Percentiles rank a stretch among this genome's conserved stretches.
These are phyloP conservation scores for Magnaporthiopsis incrustans DNA, from an alignment of 2,329 filamentous ascomycete genomes.

Conservation along the genomic window DNA sequence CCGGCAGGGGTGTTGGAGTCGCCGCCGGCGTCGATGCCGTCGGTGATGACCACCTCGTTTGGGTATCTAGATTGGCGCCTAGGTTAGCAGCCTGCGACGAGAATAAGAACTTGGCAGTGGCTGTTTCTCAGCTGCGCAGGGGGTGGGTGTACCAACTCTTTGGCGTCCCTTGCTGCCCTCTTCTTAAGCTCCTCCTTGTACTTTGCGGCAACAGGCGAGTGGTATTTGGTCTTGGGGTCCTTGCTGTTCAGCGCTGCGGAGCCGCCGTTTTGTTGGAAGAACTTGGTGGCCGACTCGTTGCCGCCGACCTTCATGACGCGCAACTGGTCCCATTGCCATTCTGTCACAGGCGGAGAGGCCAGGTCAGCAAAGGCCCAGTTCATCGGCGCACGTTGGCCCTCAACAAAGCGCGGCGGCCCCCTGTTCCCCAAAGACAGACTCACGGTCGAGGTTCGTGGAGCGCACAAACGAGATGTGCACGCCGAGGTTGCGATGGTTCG, in stretches of 20 bases:
- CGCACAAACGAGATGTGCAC: slow-evolving; percentile 99
- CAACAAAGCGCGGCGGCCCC: no score
- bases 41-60: slow-evolving; percentile 75
- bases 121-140: background rate
- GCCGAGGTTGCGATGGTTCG: slow-evolving; percentile 93
- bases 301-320: slow-evolving; percentile 97
- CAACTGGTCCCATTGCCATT: slow-evolving; percentile 99
- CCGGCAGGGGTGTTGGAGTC: slow-evolving; percentile 71
- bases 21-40: slow-evolving; percentile 51
- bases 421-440: slow-evolving; percentile 27
- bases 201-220: slow-evolving; percentile 84
- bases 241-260: slow-evolving; percentile 92
- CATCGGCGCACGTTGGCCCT: background rate
- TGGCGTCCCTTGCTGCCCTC: slow-evolving; percentile 72
- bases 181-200: slow-evolving; percentile 96
- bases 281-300: slow-evolving; percentile 96
- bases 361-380: slow-evolving; percentile 16
- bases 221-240: slow-evolving; percentile 95
- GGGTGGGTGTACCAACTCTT: slow-evolving; percentile 54
- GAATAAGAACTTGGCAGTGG: background rate
- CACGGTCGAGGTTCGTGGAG: slow-evolving; percentile 97
- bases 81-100: slow-evolving; percentile 13
- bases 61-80: slow-evolving; percentile 54
- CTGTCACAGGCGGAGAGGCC: slow-evolving; percentile 29
- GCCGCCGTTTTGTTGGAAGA: slow-evolving; percentile 94